phyloP scores from a whole-genome alignment of 2,329 filamentous ascomycete genomes.

The Calonectria crousiana region DNA sequence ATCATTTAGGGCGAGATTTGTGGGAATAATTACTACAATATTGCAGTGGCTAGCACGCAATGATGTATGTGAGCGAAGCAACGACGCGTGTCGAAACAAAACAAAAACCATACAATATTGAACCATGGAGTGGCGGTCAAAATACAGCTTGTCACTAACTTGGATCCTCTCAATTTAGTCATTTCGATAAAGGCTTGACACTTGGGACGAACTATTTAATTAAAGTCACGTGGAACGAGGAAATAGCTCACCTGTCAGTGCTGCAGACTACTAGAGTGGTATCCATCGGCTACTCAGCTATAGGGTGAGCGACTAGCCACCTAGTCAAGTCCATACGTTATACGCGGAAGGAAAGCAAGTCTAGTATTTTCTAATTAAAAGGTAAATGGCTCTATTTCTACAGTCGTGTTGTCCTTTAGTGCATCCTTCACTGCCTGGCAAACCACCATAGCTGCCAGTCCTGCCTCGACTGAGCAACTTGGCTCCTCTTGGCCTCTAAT shows the following conservation, averaged over 20 bases:
- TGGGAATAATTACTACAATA: background rate
- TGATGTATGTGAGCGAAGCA: background rate
- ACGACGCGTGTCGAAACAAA: background rate
- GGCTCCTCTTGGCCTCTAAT: constrained; percentile 56
- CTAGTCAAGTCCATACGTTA: background rate
- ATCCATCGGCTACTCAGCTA: background rate
- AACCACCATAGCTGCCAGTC: constrained; percentile 63
- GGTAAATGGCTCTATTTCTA: constrained; percentile 34
- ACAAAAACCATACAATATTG: too few species aligned
- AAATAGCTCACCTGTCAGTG: background rate
- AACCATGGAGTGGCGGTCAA: background rate
- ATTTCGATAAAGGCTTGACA: background rate
- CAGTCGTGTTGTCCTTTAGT: constrained; percentile 48
- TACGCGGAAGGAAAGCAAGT: background rate
- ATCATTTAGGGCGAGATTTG: background rate
- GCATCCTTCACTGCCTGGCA: constrained; percentile 63
- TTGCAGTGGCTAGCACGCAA: background rate
- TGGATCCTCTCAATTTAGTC: background rate
- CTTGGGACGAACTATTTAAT: background rate
- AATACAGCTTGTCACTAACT: background rate
- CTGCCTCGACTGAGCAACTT: constrained; percentile 62
- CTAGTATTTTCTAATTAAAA: constrained; percentile 1
- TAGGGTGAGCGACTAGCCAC: background rate
- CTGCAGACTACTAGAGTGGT: background rate
- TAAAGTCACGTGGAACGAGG: background rate